Evolutionary conservation across 2,329 filamentous ascomycete genomes (phyloP).

Genomic region (Arthrinium phaeospermum): DNA sequence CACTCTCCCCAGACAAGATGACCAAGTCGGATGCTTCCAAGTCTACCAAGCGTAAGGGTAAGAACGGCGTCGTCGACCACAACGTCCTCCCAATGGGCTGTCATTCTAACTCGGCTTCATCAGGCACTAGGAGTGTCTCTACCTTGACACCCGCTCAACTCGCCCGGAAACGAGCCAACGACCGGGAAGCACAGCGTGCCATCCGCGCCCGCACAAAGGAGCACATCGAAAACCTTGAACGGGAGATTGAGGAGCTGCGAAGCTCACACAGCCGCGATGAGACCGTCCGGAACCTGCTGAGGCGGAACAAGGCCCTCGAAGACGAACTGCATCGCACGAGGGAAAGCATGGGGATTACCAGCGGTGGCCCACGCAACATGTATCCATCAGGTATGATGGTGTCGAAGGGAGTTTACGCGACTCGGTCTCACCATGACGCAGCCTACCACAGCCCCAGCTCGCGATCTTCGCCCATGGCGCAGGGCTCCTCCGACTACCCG

Average conservation of each 20-base stretch:
- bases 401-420: slow-evolving; percentile 12
- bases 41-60: slow-evolving; percentile 40
- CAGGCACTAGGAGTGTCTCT: slow-evolving; percentile 77
- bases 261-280: slow-evolving; percentile 54
- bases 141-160: slow-evolving; percentile 88
- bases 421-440: slow-evolving; percentile 24
- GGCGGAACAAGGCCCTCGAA: slow-evolving; percentile 59
- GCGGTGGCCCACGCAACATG: slow-evolving; percentile 30
- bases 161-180: slow-evolving; percentile 88
- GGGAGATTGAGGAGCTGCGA: slow-evolving; percentile 74
- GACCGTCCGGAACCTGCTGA: slow-evolving; percentile 57
- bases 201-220: slow-evolving; percentile 87
- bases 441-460: slow-evolving; percentile 45
- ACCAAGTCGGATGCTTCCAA: slow-evolving; percentile 34
- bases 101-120: slow-evolving; percentile 19
- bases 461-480: slow-evolving; percentile 51
- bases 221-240: slow-evolving; percentile 81
- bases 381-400: slow-evolving; percentile 35
- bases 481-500: slow-evolving; percentile 49
- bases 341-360: slow-evolving; percentile 51
- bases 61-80: slow-evolving; percentile 17
- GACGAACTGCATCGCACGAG: slow-evolving; percentile 54
- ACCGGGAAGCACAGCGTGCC: slow-evolving; percentile 86
- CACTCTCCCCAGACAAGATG: slow-evolving; percentile 30
- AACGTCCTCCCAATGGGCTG: not conserved